Base-by-base conservation (phyloP, 2,329 filamentous ascomycete genomes). In the Cytospora piceae region DNA sequence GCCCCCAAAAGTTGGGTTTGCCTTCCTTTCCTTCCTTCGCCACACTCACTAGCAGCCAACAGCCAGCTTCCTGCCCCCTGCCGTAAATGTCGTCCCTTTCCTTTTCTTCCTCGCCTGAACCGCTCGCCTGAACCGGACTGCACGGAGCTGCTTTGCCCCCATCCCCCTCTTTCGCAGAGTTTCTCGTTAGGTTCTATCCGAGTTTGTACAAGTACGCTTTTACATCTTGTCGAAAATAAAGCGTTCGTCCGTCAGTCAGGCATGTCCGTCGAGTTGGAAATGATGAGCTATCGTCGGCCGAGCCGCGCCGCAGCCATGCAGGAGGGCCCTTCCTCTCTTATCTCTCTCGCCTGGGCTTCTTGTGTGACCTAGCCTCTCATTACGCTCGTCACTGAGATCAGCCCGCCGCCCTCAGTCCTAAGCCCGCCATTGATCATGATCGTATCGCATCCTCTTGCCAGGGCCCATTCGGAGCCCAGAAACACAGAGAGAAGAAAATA, bases 351-450 rank as follows among this genome's bases (percentile, higher is more conserved):
- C 5, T 46, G 42, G 22, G 42, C 20, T n/a, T 22, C 22, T 8
- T 46, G 46, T 49, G 46, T 22, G 46, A 49, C 46, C 11, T 24
- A 24, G 46, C n/a, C n/a, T 24, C 46, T 49, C 46, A 49, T 49
- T 49, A 32, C 14, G 24, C 32, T 27, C 20, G 34, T 34, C 14
- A 22, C 20, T 34, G 29, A 34, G 55, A 34, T 29, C 20, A 57
- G 55, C 55, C 29, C n/a, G 55, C 55, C 55, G 31, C 32, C 24
- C 55, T 39, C 31, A 34, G 31, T 34, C 22, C 39, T 31, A 12
- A 52, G 42, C 27, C 22, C 24, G 24, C 32, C 42, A 22, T 24
- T 24, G 29, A 31, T 52, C 27, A 22, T 42, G n/a, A 31, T 49
- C 42, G 15, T 54, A 9, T 49, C 24, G 24, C n/a, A 14, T 12